A percentile compares a stretch with the other conserved stretches of the same genome.
These are phyloP conservation scores for Candida sp. DNA, from an alignment of 1,139 yeast species.

Conservation along the genomic window DNA sequence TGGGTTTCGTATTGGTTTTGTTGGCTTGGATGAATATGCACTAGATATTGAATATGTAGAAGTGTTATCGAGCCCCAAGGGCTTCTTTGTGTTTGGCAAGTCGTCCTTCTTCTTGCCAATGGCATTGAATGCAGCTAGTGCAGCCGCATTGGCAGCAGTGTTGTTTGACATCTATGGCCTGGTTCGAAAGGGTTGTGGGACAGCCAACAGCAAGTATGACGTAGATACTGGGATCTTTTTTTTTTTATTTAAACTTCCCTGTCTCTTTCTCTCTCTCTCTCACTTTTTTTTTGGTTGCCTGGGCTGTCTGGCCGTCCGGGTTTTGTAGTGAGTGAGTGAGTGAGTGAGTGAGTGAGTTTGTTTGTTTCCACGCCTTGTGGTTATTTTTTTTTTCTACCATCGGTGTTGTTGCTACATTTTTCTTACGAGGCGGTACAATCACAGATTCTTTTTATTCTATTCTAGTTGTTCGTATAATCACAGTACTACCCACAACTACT, in stretches of 20 bases:
- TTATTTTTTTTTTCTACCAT: neutral
- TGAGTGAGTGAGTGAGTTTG: no score
- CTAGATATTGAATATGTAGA: conserved; percentile 1
- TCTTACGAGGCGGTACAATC: no score
- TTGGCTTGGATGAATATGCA: conserved; percentile 1
- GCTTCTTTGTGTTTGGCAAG: neutral
- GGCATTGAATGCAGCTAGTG: conserved; percentile 36
- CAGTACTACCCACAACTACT: conserved; percentile 14
- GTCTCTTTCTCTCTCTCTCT: neutral
- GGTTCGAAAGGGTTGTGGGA: neutral
- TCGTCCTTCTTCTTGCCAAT: conserved; percentile 17
- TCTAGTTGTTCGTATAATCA: neutral
- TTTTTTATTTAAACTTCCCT: neutral
- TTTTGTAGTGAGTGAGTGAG: no score
- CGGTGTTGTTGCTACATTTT: no score
- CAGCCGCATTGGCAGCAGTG: conserved; percentile 35
- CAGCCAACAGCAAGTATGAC: neutral
- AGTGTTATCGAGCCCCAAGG: conserved; percentile 3
- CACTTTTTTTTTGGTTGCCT: neutral
- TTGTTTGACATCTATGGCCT: conserved; percentile 2
- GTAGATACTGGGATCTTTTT: neutral
- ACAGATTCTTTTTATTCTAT: neutral
- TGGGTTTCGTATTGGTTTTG: conserved; percentile 5
- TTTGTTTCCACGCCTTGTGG: neutral
- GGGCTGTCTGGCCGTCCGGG: no score